A percentile compares a stretch with the other conserved stretches of the same genome.
phyloP scores from a whole-genome alignment of 2,329 filamentous ascomycete species.

The Penicillium verrucosum region DNA sequence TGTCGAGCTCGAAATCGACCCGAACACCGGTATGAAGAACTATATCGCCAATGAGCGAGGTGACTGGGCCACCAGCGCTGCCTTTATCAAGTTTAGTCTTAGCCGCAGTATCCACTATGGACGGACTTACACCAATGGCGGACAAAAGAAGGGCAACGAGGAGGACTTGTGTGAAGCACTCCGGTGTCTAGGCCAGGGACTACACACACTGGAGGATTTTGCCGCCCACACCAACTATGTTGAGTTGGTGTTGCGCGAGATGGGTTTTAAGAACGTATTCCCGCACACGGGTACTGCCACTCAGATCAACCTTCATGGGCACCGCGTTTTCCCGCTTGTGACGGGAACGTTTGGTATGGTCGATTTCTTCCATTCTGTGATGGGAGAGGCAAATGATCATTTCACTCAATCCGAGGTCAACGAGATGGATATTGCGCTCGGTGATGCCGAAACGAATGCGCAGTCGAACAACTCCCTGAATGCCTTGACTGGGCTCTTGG shows the following conservation, averaged over 20 bases:
- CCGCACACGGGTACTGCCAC: slow-evolving; percentile 67
- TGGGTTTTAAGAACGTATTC: slow-evolving; percentile 67
- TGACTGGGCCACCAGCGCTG: slow-evolving; percentile 83
- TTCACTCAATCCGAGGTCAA: slow-evolving; percentile 83
- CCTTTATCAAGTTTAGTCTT: slow-evolving; percentile 75
- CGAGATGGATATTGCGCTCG: slow-evolving; percentile 71
- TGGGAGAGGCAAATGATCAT: slow-evolving; percentile 74
- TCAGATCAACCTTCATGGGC: slow-evolving; percentile 63
- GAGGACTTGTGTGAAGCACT: slow-evolving; percentile 77
- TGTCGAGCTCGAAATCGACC: slow-evolving; percentile 70
- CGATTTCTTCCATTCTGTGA: slow-evolving; percentile 77
- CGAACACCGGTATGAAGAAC: slow-evolving; percentile 92
- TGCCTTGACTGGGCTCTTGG: slow-evolving; percentile 69
- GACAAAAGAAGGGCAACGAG: slow-evolving; percentile 61
- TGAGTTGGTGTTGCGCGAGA: slow-evolving; percentile 71
- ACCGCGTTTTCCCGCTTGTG: slow-evolving; percentile 68
- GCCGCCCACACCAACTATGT: slow-evolving; percentile 81
- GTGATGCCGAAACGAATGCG: slow-evolving; percentile 60
- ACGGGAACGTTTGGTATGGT: slow-evolving; percentile 74
- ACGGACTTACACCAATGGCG: slow-evolving; percentile 67
- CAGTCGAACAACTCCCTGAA: slow-evolving; percentile 43
- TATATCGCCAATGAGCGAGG: slow-evolving; percentile 92
- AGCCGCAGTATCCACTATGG: slow-evolving; percentile 73
- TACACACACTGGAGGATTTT: slow-evolving; percentile 76
- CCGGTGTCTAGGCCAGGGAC: slow-evolving; percentile 69